phyloP scores from a whole-genome alignment of 2,329 filamentous ascomycete species.

The Huntiella bhutanensis region DNA sequence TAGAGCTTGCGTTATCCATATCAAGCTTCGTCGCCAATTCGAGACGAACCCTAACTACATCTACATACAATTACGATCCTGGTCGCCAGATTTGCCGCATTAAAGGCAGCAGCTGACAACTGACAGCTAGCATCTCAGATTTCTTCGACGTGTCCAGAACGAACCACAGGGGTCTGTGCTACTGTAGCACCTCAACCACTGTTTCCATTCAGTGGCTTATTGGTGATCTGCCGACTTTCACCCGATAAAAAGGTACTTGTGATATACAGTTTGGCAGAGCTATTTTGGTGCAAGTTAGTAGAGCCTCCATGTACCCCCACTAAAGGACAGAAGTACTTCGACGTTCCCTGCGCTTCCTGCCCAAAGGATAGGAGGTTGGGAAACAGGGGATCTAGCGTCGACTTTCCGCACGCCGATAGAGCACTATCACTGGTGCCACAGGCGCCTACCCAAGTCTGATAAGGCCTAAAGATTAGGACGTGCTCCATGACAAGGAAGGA shows the following conservation, averaged over 20 bases:
- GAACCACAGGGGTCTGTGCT: not conserved
- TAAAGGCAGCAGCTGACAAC: not conserved
- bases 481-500: not conserved
- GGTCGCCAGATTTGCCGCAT: not conserved
- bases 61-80: too few species aligned
- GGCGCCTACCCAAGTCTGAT: slow-evolving; percentile 2
- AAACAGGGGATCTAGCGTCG: slow-evolving; percentile 5
- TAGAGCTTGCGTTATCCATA: not conserved
- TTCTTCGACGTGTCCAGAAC: slow-evolving; percentile 12
- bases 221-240: too few species aligned
- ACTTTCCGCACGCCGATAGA: not conserved
- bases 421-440: not conserved
- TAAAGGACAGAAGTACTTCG: not conserved
- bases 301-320: not conserved
- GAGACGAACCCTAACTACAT: not conserved
- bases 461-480: not conserved
- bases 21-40: not conserved
- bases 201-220: too few species aligned
- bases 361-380: slow-evolving; percentile 9
- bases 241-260: not conserved
- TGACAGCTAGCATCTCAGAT: not conserved
- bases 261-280: slow-evolving; percentile 1
- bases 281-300: not conserved
- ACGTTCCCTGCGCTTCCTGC: slow-evolving; percentile 5
- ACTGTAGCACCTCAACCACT: too few species aligned